These are phyloP conservation scores for Acanthamoeba healyi DNA, from an alignment of 208 protist genomes.

Conservation along the genomic window DNA sequence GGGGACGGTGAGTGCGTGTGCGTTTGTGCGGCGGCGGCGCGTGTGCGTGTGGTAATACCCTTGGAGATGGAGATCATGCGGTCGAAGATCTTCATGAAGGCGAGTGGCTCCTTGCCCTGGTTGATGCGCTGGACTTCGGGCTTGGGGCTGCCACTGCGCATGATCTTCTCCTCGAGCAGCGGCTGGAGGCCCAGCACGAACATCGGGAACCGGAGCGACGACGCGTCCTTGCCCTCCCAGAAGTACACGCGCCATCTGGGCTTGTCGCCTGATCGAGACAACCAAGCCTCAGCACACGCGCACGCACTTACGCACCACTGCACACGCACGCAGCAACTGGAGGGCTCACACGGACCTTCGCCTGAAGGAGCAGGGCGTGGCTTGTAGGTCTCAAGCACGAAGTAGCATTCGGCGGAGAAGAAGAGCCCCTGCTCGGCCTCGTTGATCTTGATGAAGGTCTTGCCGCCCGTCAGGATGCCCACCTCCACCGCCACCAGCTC, in stretches of 20 bases:
- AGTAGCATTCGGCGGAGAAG: slow-evolving; percentile 64
- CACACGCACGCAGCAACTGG: not conserved
- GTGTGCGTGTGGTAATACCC: not conserved
- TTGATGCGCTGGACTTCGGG: slow-evolving; percentile 11
- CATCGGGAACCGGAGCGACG: slow-evolving; percentile 63
- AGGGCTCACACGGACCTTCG: not conserved
- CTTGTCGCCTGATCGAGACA: not conserved
- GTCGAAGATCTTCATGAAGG: slow-evolving; percentile 59
- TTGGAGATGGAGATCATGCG: slow-evolving; percentile 55
- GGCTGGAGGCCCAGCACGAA: slow-evolving; percentile 64
- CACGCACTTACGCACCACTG: not conserved
- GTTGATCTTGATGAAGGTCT: slow-evolving; percentile 68
- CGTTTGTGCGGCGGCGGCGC: too few relatives aligned
- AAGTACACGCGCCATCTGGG: slow-evolving; percentile 39
- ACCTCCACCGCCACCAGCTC: slow-evolving; percentile 39
- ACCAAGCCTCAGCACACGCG: not conserved
- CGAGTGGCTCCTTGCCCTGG: slow-evolving; percentile 46
- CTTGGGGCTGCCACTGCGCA: slow-evolving; percentile 39
- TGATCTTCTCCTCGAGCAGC: slow-evolving; percentile 55
- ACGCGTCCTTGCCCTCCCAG: slow-evolving; percentile 66
- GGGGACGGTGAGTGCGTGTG: too few relatives aligned
- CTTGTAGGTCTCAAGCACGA: slow-evolving; percentile 39
- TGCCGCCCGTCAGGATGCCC: slow-evolving; percentile 56
- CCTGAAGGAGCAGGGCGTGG: not conserved
- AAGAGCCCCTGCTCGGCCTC: slow-evolving; percentile 67